A percentile compares a stretch with the other conserved stretches of the same genome.
Evolutionary conservation across 345 rosid species (phyloP).

Genomic region (Isatis tinctoria): DNA sequence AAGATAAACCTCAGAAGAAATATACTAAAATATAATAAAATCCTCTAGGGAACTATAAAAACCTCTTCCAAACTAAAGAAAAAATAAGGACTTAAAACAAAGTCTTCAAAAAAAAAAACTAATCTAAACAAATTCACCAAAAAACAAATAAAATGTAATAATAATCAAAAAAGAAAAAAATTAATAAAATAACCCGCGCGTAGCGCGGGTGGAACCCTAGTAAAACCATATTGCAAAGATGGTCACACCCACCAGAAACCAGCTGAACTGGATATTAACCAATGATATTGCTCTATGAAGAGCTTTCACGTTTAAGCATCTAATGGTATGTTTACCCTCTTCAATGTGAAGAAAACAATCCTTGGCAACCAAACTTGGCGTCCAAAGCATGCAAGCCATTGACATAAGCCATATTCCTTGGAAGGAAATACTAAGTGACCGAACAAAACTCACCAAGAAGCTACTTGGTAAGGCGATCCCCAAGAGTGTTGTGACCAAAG

Average conservation of each 20-base stretch:
- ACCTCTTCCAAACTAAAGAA: too few relatives aligned
- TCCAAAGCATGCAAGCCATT: constrained; percentile 81
- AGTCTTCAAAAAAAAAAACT: too few relatives aligned
- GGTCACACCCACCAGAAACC: constrained; percentile 46
- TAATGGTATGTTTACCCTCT: constrained; percentile 63
- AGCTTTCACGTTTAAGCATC: constrained; percentile 49
- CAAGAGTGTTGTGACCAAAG: constrained; percentile 56
- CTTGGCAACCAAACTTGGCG: constrained; percentile 55
- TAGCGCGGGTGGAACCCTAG: too few relatives aligned
- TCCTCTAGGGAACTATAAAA: too few relatives aligned
- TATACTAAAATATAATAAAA: too few relatives aligned
- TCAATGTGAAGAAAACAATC: constrained; percentile 60
- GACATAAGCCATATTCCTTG: constrained; percentile 76
- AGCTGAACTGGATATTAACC: constrained; percentile 67
- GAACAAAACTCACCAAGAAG: constrained; percentile 62
- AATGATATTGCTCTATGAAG: constrained; percentile 72
- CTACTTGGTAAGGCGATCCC: constrained; percentile 58
- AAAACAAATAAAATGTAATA: too few relatives aligned
- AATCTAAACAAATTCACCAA: too few relatives aligned
- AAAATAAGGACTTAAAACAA: too few relatives aligned
- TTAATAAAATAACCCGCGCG: too few relatives aligned
- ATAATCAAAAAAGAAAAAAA: too few relatives aligned
- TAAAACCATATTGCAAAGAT: constrained; percentile 41
- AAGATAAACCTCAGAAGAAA: too few relatives aligned
- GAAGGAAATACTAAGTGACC: constrained; percentile 59